phyloP scores from a whole-genome alignment of 176 grass and related monocot genomes.

The Oropetium thomaeum region DNA sequence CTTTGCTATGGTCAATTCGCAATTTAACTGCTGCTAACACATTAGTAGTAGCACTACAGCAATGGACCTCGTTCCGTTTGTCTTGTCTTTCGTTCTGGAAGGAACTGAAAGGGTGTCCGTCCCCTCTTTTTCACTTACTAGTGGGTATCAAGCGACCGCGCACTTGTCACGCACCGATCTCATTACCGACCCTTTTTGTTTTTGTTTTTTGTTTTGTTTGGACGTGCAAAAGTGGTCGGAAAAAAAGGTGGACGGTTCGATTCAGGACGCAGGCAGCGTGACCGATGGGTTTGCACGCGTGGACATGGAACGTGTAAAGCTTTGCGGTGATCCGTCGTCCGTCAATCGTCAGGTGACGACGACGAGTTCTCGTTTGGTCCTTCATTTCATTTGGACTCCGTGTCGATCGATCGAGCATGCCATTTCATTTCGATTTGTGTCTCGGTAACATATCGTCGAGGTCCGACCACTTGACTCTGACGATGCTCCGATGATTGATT shows the following conservation, averaged over 20 bases:
- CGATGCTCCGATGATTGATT: not conserved
- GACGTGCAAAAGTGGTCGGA: slow-evolving; percentile 20
- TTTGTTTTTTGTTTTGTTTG: not conserved
- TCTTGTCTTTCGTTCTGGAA: not conserved
- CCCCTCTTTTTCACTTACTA: too few species aligned
- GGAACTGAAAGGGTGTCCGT: too few species aligned
- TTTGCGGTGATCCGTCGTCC: not conserved
- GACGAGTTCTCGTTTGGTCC: not conserved
- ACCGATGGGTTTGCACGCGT: not conserved
- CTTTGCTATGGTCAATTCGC: not conserved
- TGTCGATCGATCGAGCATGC: too few species aligned
- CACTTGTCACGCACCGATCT: slow-evolving; percentile 17
- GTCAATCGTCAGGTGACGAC: too few species aligned
- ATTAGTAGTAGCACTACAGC: not conserved
- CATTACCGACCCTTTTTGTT: too few species aligned
- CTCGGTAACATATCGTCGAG: too few species aligned
- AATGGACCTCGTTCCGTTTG: not conserved
- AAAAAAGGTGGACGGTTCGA: not conserved
- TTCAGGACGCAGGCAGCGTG: too few species aligned
- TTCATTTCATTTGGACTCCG: not conserved
- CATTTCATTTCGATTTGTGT: too few species aligned
- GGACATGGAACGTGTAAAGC: not conserved
- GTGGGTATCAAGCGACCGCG: slow-evolving; percentile 1
- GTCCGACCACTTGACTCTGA: not conserved
- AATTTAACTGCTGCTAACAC: not conserved